These are phyloP conservation scores for Casuarina cunninghamiana DNA, from an alignment of 306 rosid genomes.

Conservation along the genomic window DNA sequence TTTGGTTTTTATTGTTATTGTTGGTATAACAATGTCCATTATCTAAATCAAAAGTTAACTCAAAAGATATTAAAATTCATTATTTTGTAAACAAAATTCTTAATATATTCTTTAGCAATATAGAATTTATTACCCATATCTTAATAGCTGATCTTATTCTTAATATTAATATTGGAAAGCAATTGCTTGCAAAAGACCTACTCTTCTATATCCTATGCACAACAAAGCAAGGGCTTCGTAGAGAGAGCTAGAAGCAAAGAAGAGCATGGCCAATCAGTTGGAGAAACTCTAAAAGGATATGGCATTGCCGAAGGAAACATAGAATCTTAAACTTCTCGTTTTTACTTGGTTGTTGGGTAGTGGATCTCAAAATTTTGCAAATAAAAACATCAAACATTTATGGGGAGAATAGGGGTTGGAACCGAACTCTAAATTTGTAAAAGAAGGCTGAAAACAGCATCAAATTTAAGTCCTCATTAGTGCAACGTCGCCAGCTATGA, in stretches of 20 bases:
- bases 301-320: conserved; percentile 75
- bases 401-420: conserved; percentile 56
- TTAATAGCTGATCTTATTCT: not conserved
- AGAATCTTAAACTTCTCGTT: conserved; percentile 13
- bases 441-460: no score
- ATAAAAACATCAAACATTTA: not conserved
- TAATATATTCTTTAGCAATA: no score
- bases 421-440: conserved; percentile 35
- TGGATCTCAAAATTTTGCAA: not conserved
- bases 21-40: no score
- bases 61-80: no score
- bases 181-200: not conserved
- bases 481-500: no score
- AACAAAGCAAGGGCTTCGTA: conserved; percentile 63
- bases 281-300: conserved; percentile 74
- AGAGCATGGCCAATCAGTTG: conserved; percentile 47
- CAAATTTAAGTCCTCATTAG: no score
- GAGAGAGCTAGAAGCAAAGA: conserved; percentile 66
- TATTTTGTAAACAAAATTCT: no score
- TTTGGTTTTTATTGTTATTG: no score
- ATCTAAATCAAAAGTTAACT: no score
- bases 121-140: no score
- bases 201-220: conserved; percentile 11
- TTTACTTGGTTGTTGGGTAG: not conserved
- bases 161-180: not conserved